Percentiles rank a stretch among this genome's conserved stretches.
Evolutionary conservation across 2,329 filamentous ascomycete genomes (phyloP).

Genomic region (Colletotrichum trifolii): DNA sequence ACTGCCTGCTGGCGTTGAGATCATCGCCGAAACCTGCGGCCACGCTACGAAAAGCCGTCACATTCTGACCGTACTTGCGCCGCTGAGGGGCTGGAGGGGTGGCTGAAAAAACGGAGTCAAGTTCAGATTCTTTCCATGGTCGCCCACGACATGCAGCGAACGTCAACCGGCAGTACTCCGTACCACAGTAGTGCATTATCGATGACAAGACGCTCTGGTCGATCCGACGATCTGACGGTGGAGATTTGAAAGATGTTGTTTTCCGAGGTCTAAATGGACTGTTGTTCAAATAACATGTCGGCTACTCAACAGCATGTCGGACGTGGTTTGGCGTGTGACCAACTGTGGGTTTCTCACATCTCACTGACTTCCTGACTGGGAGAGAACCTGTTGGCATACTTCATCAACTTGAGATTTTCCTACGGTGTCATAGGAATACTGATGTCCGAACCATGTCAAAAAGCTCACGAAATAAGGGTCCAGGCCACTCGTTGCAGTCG

Average conservation of each 20-base stretch:
- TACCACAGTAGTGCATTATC: slow-evolving; percentile 13
- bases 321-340: neutral
- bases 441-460: neutral
- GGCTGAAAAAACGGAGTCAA: slow-evolving; percentile 32
- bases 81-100: slow-evolving; percentile 28
- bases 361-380: too few species aligned
- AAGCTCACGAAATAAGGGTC: slow-evolving; percentile 17
- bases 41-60: neutral
- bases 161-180: slow-evolving; percentile 14
- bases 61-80: neutral
- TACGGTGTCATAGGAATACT: neutral
- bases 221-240: slow-evolving; percentile 6
- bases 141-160: slow-evolving; percentile 32
- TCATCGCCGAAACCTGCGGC: slow-evolving; percentile 27
- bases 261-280: neutral
- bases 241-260: slow-evolving; percentile 14
- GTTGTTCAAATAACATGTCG: neutral
- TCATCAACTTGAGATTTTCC: neutral
- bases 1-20: slow-evolving; percentile 26
- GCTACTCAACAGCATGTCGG: neutral
- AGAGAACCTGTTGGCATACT: too few species aligned
- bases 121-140: slow-evolving; percentile 36
- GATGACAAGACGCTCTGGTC: slow-evolving; percentile 5
- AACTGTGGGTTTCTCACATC: too few species aligned
- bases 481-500: slow-evolving; percentile 16